Evolutionary conservation across 352 stramenopile genomes (phyloP), one percentile per base, ranked within the genome.

Genomic region (Globisporangium emineosum): DNA sequence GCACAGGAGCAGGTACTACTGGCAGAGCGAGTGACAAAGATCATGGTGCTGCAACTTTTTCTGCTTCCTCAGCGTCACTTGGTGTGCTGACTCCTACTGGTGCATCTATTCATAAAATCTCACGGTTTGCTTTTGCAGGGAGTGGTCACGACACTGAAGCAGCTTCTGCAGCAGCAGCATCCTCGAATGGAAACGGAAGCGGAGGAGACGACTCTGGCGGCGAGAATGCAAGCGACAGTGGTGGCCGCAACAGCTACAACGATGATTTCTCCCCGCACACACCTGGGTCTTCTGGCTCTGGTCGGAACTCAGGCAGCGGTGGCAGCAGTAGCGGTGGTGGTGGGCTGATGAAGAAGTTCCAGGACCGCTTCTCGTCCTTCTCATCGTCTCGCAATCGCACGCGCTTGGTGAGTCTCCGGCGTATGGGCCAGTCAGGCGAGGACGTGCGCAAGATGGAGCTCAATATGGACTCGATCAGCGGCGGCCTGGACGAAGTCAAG

Each of bases 401-500:
- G 6, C 70, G 79, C 2, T 73, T 79, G 9, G 80, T 94, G 17
- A 84, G 73, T 65, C 70, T 94, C 17, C 77, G 85, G 55, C 76
- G 79, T 52, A 86, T 86, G 64, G 81, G 85, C 1, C 76, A 94
- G 52, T 89, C 82, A n/a, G 81, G 70, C 9, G 77, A 89, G 42
- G 81, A 92, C 9, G 79, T 91, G 19, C 74, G 79, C 33, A 77
- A 78, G 60, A 90, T 94, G 78, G 86, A 94, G 60, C 63, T 93
- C 21, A 81, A 91, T 57, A 73, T 94, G 71, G 86, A 94, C 51
- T 74, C 77, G 30, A 94, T 94, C 70, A 93, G 71, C 60, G 86
- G 86, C 42, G 86, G 86, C 8, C 74, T 94, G 23, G 86, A 94
- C 66, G 79, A 94, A 72, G 81, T 93, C 33, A 94, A 94, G 67